These are phyloP conservation scores for Pyricularia grisea DNA, from an alignment of 2,329 filamentous ascomycete genomes.

Conservation along the genomic window DNA sequence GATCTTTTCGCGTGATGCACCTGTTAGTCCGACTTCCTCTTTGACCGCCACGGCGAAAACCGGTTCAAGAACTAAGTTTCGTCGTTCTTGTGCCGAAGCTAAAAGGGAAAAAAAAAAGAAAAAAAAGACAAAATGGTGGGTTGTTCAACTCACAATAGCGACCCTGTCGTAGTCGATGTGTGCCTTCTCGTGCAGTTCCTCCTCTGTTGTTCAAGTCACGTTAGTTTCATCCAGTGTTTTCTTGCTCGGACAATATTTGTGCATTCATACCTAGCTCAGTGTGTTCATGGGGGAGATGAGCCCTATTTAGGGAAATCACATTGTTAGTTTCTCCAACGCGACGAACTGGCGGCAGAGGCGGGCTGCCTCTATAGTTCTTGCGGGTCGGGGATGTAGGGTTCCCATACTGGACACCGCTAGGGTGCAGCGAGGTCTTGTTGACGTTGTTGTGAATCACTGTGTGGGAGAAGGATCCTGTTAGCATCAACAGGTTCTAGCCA, in stretches of 20 bases:
- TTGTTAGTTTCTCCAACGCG: not conserved
- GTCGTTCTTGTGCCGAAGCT: not conserved
- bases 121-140: not conserved
- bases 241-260: not conserved
- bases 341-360: not conserved
- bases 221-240: not conserved
- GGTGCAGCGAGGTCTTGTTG: constrained; percentile 91
- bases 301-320: constrained; percentile 39
- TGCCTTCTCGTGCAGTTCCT: constrained; percentile 93
- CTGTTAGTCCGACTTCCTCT: not conserved
- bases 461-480: constrained; percentile 7
- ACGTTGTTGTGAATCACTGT: constrained; percentile 52
- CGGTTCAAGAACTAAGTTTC: not conserved
- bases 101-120: not conserved
- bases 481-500: constrained; percentile 1
- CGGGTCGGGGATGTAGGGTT: not conserved
- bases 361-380: not conserved
- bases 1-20: constrained; percentile 30
- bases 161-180: constrained; percentile 99
- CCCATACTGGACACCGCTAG: constrained; percentile 79
- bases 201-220: constrained; percentile 38
- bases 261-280: constrained; percentile 64
- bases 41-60: not conserved
- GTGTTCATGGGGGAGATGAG: constrained; percentile 61
- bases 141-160: constrained; percentile 65